Evolutionary conservation across 345 rosid genomes (phyloP).

Genomic region (Sisymbrium altissimum): DNA sequence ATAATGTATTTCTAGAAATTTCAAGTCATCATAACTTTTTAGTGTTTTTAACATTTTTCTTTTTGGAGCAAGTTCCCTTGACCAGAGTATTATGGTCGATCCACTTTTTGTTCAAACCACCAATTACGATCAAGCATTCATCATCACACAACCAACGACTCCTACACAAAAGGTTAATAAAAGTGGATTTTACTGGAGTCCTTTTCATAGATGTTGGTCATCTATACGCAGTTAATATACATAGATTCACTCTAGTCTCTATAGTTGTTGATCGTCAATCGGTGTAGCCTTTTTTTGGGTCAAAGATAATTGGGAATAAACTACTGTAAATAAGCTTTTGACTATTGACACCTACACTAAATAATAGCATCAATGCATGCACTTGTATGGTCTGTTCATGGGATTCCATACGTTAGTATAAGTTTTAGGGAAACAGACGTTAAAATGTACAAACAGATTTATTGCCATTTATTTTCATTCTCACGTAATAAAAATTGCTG

Average conservation of each 20-base stretch:
- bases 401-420: neutral
- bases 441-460: neutral
- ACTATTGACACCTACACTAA: slow-evolving; percentile 4
- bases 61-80: too few relatives aligned
- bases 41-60: neutral
- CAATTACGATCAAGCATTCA: too few relatives aligned
- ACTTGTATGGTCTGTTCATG: neutral
- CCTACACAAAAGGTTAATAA: slow-evolving; percentile 4
- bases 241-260: neutral
- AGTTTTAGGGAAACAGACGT: neutral
- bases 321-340: neutral
- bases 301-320: slow-evolving; percentile 4
- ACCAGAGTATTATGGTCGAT: neutral
- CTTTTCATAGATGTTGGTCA: neutral
- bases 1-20: neutral
- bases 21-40: neutral
- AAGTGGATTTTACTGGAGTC: slow-evolving; percentile 3
- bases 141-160: slow-evolving; percentile 16
- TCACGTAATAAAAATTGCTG: neutral
- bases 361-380: neutral
- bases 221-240: neutral
- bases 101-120: neutral
- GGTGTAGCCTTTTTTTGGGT: neutral
- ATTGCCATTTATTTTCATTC: neutral
- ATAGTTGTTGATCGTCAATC: neutral